A percentile compares a stretch with the other conserved stretches of the same genome.
Evolutionary conservation across 768 basidiomycete genomes (phyloP).

Genomic region (Kwoniella sp.): DNA sequence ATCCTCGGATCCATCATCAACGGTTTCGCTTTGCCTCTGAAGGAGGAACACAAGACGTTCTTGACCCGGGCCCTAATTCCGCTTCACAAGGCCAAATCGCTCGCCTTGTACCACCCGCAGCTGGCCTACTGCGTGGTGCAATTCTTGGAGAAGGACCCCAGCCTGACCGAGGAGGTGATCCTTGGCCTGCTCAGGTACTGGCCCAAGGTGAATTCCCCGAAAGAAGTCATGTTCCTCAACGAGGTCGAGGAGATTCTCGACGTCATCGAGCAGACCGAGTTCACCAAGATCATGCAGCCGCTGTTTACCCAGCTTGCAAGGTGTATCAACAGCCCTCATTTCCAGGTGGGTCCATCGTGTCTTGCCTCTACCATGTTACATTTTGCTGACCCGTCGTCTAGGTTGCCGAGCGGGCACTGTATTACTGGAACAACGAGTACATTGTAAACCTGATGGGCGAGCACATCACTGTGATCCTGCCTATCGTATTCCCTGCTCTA

Average conservation of each 20-base stretch:
- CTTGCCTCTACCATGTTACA: background rate
- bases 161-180: conserved; percentile 91
- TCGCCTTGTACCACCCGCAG: conserved; percentile 99
- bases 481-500: conserved; percentile 93
- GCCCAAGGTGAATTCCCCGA: conserved; percentile 99
- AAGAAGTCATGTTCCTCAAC: conserved; percentile 99
- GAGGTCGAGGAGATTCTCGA: conserved; percentile 98
- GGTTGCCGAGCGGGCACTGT: conserved; percentile 90
- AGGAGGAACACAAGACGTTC: conserved; percentile 99
- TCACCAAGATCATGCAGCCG: conserved; percentile 88
- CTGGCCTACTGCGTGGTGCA: conserved; percentile 98
- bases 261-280: conserved; percentile 93
- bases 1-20: conserved; percentile 99
- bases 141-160: conserved; percentile 92
- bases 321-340: conserved; percentile 98
- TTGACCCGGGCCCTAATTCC: conserved; percentile 89
- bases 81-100: conserved; percentile 92
- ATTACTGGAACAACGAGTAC: conserved; percentile 99
- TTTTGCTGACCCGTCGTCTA: conserved; percentile 4
- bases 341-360: conserved; percentile 59
- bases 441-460: conserved; percentile 99
- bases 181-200: conserved; percentile 92
- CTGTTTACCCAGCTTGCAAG: conserved; percentile 90
- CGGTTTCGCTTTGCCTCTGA: conserved; percentile 93
- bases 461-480: conserved; percentile 78